A percentile compares a stretch with the other conserved stretches of the same genome.
phyloP scores from a whole-genome alignment of 139 green algal genomes.

The Chlorella sp. region DNA sequence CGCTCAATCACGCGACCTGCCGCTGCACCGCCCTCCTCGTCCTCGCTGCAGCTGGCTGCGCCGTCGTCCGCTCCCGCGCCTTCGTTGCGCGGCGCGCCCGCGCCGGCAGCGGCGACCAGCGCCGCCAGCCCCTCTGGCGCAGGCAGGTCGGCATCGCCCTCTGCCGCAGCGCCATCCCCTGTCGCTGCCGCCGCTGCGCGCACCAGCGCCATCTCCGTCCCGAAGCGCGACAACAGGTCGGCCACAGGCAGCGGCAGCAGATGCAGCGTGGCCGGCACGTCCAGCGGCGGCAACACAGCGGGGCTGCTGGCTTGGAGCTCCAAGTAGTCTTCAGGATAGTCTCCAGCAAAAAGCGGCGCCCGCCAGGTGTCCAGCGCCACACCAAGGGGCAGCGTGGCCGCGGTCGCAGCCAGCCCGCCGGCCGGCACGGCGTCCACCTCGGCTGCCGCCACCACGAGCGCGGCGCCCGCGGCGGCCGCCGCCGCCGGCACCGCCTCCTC shows the following conservation, averaged over 20 bases:
- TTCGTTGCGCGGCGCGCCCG: too few species aligned
- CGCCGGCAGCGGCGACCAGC: not conserved
- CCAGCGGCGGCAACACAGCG: not conserved
- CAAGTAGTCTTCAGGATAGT: not conserved
- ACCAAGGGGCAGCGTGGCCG: not conserved
- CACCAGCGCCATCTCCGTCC: not conserved
- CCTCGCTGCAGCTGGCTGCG: not conserved
- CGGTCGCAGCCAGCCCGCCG: not conserved
- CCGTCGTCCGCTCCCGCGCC: not conserved
- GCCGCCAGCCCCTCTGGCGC: not conserved
- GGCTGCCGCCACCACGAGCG: slow-evolving; percentile 53
- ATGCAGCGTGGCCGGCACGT: not conserved
- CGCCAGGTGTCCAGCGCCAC: slow-evolving; percentile 12
- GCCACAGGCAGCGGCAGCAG: not conserved
- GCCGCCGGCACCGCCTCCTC: slow-evolving; percentile 39
- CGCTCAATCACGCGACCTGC: not conserved
- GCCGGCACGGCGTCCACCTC: slow-evolving; percentile 56
- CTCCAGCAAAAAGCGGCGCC: slow-evolving; percentile 8
- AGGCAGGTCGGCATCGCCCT: not conserved
- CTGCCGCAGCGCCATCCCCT: not conserved
- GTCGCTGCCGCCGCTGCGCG: slow-evolving; percentile 7
- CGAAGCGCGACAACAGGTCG: slow-evolving; percentile 17
- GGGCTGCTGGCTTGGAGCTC: not conserved
- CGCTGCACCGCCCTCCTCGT: not conserved
- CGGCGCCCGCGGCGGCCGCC: slow-evolving; percentile 16